These are phyloP conservation scores for Globisporangium barbulae DNA, from an alignment of 352 stramenopile species.

Conservation along the genomic window DNA sequence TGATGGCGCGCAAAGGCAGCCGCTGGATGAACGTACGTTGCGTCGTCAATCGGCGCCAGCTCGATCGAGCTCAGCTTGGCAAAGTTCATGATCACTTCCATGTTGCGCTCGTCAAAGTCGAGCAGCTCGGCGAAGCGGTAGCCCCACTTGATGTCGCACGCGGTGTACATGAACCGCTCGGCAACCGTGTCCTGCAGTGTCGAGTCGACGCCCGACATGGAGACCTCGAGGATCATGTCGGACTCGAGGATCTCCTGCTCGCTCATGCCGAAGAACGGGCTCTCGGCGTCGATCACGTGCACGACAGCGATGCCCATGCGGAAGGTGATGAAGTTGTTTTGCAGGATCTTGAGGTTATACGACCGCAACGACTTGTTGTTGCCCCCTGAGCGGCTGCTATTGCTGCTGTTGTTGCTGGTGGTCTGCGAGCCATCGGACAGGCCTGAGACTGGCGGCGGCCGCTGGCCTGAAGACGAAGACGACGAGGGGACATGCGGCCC, in stretches of 20 bases:
- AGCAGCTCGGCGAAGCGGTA: constrained; percentile 73
- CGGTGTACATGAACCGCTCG: constrained; percentile 76
- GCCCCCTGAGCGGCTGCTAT: no score
- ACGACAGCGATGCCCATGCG: constrained; percentile 79
- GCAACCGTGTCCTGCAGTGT: constrained; percentile 82
- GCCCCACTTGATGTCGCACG: constrained; percentile 58
- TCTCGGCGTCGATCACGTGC: constrained; percentile 72
- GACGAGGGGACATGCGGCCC: neutral
- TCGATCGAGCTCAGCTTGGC: constrained; percentile 67
- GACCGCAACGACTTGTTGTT: constrained; percentile 49
- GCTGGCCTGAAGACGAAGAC: neutral
- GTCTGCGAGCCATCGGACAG: neutral
- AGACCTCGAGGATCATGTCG: constrained; percentile 76
- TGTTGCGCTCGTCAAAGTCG: constrained; percentile 62
- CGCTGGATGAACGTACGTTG: constrained; percentile 35
- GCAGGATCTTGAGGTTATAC: constrained; percentile 75
- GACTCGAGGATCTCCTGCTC: constrained; percentile 51
- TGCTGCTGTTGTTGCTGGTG: constrained; percentile 2
- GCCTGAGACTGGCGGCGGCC: neutral
- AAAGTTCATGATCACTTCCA: constrained; percentile 80
- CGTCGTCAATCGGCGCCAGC: constrained; percentile 44
- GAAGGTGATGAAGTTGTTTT: constrained; percentile 87
- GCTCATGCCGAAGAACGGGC: constrained; percentile 60
- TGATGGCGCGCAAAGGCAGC: neutral
- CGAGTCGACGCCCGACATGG: constrained; percentile 78